Percentiles rank a stretch among this genome's conserved stretches.
Evolutionary conservation across 768 basidiomycete genomes (phyloP).

Genomic region (Boletus rufocinnamomeus): DNA sequence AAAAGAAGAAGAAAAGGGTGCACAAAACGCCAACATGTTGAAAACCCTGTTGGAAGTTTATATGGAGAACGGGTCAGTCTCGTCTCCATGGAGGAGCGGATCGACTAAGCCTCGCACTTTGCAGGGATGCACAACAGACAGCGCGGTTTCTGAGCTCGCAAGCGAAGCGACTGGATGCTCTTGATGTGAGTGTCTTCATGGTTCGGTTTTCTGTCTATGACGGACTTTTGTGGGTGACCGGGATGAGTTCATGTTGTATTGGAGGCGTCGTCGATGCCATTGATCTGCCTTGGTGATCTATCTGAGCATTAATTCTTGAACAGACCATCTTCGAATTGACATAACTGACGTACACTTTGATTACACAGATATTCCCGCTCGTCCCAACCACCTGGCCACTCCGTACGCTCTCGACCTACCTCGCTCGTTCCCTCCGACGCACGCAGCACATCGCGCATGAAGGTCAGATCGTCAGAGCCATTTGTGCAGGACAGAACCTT

Average conservation of each 20-base stretch:
- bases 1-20: conserved; percentile 40
- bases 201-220: neutral
- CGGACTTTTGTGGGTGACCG: neutral
- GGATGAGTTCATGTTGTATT: neutral
- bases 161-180: conserved; percentile 71
- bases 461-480: conserved; percentile 73
- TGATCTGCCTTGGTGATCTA: neutral
- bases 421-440: conserved; percentile 75
- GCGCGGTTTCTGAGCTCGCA: conserved; percentile 77
- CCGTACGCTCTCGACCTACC: conserved; percentile 68
- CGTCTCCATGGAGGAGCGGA: neutral
- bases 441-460: conserved; percentile 71
- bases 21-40: conserved; percentile 55
- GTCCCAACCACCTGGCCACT: conserved; percentile 81
- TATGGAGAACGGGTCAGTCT: conserved; percentile 70
- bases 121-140: conserved; percentile 59
- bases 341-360: conserved; percentile 1
- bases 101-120: neutral
- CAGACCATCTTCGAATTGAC: neutral
- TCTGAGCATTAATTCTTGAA: neutral
- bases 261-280: neutral
- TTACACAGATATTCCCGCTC: conserved; percentile 56
- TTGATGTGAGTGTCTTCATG: conserved; percentile 58
- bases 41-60: conserved; percentile 79
- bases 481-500: conserved; percentile 79